phyloP scores from a whole-genome alignment of 163 green algal genomes.

The Prototheca wickerhamii region DNA sequence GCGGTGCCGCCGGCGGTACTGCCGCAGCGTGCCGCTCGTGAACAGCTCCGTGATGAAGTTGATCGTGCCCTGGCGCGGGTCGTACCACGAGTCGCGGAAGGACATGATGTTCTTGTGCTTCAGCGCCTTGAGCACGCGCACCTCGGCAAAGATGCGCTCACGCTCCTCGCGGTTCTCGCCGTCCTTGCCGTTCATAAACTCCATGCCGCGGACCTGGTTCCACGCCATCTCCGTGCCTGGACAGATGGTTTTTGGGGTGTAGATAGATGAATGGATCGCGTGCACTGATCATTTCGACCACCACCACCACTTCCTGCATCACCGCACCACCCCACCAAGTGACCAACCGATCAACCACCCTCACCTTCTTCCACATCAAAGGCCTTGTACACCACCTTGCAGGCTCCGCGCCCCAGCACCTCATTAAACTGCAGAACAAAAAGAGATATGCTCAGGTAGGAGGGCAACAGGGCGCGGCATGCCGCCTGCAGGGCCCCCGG shows the following conservation, averaged over 20 bases:
- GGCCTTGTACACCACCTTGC: constrained; percentile 94
- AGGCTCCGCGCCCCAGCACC: constrained; percentile 82
- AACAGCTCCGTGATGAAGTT: constrained; percentile 99
- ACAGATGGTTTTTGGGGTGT: not conserved
- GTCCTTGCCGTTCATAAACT: constrained; percentile 35
- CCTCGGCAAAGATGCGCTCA: constrained; percentile 88
- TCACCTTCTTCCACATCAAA: constrained; percentile 86
- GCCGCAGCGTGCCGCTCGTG: constrained; percentile 88
- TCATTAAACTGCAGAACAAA: constrained; percentile 54
- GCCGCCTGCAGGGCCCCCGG: not conserved
- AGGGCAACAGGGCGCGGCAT: not conserved
- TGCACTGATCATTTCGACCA: too few species aligned
- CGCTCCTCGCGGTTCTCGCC: constrained; percentile 56
- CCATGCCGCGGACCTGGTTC: constrained; percentile 76
- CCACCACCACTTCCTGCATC: too few species aligned
- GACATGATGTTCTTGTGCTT: constrained; percentile 99
- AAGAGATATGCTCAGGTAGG: not conserved
- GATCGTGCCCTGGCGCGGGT: constrained; percentile 63
- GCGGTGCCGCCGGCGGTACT: constrained; percentile 97
- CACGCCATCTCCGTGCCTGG: constrained; percentile 92
- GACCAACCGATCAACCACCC: not conserved
- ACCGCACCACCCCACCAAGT: too few species aligned
- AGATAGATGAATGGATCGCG: not conserved
- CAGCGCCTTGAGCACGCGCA: constrained; percentile 92
- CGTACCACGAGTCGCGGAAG: constrained; percentile 85